Evolutionary conservation across 148 eudicot genomes (phyloP), one percentile per base, ranked within the genome.

Genomic region (Oxyria digyna): DNA sequence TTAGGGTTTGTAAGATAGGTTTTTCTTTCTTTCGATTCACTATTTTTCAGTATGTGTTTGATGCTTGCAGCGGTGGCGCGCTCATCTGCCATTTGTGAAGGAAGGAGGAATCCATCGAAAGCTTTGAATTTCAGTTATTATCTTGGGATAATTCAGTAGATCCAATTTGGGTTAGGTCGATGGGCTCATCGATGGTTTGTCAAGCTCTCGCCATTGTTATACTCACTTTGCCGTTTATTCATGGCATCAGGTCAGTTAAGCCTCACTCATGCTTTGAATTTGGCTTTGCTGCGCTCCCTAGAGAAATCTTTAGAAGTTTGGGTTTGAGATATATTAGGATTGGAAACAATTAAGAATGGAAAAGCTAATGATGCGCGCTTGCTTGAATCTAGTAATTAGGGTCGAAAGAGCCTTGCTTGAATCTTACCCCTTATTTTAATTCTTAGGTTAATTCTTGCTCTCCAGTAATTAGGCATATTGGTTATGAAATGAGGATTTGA

Each of bases 351-450:
- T 21, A 1, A 20, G 12, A 49, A 21, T 54, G 15, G 21, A 15
- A 54, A 54, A 54, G 15, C 62, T 54, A 50, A 50, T 50, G 27
- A 50, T 50, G 57, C 21, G 57, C 26, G 57, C 57, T 54, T 54
- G 62, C 62, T 54, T 54, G 62, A 54, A 54, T 52, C 59, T 6
- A 35, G 38, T 35, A 35, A 6, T 35, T 35, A 35, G 38, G 38
- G 38, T 35, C 38, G 3, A 6, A 35, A 3, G 38, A 35, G 38
- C 4, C 38, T 35, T 35, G 59, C 59, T 52, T 52, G 59, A 52
- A 52, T 52, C 59, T 8, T 21, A 24, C 18, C 50, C 4, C 18
- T 45, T 45, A 45, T 10, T 17, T 15, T n/a, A 45, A 17, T 45
- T 15, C 50, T 45, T 45, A 13, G 50, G 6, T 45, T 18, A n/a